These are phyloP conservation scores for Dissophora ornata DNA, from an alignment of 192 early-diverging fungal genomes.

Conservation along the genomic window DNA sequence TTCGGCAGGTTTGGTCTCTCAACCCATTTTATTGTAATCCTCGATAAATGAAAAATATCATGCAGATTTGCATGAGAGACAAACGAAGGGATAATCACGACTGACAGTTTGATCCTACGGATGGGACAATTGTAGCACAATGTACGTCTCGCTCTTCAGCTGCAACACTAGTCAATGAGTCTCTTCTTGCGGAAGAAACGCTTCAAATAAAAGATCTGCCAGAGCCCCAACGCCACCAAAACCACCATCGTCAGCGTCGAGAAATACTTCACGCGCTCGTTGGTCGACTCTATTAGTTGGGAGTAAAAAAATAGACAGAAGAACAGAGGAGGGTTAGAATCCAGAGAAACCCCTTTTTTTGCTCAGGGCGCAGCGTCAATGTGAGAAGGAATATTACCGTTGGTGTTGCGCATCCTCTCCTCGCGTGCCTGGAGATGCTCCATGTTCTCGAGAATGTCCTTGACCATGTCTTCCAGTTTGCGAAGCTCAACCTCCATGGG, in stretches of 20 bases:
- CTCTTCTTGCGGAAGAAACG: slow-evolving; percentile 93
- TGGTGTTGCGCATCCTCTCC: slow-evolving; percentile 86
- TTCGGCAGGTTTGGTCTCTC: no score
- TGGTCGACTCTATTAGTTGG: slow-evolving; percentile 79
- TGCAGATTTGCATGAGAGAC: no score
- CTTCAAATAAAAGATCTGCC: slow-evolving; percentile 92
- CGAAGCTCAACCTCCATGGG: slow-evolving; percentile 92
- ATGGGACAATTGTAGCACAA: no score
- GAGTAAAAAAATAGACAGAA: neutral
- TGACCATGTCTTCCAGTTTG: slow-evolving; percentile 79
- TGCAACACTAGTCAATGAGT: slow-evolving; percentile 71
- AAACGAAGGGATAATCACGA: no score
- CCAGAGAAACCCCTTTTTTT: neutral
- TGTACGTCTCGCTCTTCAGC: no score
- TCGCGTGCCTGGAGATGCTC: slow-evolving; percentile 87
- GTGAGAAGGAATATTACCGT: no score
- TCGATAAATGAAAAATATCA: no score
- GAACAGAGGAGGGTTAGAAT: neutral
- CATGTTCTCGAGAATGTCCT: slow-evolving; percentile 86
- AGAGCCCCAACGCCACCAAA: slow-evolving; percentile 76
- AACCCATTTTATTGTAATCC: no score
- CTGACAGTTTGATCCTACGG: no score
- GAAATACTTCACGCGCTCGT: slow-evolving; percentile 88
- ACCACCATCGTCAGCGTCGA: slow-evolving; percentile 81
- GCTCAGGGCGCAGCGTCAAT: no score